Evolutionary conservation across 495 filamentous ascomycete genomes (phyloP), one percentile per base, ranked within the genome.

Genomic region (Neurospora sp.): DNA sequence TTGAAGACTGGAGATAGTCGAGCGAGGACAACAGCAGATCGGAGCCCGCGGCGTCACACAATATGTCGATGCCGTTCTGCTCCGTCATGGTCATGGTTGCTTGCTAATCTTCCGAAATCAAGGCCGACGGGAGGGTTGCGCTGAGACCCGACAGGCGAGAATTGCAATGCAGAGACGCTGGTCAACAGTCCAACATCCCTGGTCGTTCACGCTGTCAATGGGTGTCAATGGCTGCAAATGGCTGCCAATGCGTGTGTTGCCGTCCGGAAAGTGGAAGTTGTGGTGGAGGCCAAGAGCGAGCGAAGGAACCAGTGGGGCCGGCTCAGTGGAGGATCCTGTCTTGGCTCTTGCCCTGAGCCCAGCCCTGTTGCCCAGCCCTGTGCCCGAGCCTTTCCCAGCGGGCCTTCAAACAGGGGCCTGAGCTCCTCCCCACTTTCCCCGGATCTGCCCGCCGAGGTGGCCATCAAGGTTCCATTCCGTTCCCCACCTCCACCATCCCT

Each of bases 11-110:
- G 48, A 8, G 23, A 66, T 66, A 35, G 54, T 66, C 27, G 27
- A 31, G 31, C 27, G 54, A 66, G 31, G 62, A 70, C 27, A 59
- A 16, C 9, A 75, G 72, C 38, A 73, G 44, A 69, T 75, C 76
- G 31, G 76, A 76, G 14, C 74, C 74, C 7, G 72, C 76, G 6
- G 76, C 76, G 69, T 77, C 75, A 70, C 76, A 77, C 66, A 77
- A 35, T 27, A 77, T 77, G 72, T 77, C 76, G 71, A 77, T 77
- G 40, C 76, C 76, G 69, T 70, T 76, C 72, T 73, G 76, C 71
- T 73, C 69, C 48, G 71, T 73, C 71, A 54, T 71, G 39, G 39
- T 74, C 31, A 59, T 16, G 54, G 54, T 62, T 16, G 54, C 20
- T 62, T 31, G 54, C n/a, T 54, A 23, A 54, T 27, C 10, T 54